Base-by-base conservation (phyloP, 495 filamentous ascomycete species). In the Xylaria intraflava region DNA sequence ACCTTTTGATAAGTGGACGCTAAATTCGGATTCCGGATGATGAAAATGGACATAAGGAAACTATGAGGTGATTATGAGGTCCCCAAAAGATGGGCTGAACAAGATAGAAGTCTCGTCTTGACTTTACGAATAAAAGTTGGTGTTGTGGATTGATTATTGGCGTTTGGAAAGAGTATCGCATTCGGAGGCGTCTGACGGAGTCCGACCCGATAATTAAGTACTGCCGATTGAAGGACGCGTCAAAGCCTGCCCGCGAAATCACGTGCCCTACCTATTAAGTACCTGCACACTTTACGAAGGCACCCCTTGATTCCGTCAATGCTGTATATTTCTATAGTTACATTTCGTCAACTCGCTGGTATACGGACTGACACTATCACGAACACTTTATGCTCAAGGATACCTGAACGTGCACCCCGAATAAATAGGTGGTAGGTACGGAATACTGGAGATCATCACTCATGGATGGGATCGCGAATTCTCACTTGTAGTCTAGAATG, bases 181-280 rank as follows among this genome's bases (percentile, higher is more conserved):
- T 53, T 46, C 42, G 38, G 19, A 40, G 20, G 33, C 23, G 10
- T 40, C 31, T 17, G n/a, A 2, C 3, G 16, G 35, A 38, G 35
- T 38, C n/a, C 35, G 17, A 38, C 35, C 35, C 35, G n/a, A 38
- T n/a, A n/a, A n/a, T 38, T 17, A 38, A 38, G 35, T 11, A 3
- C 35, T n/a, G n/a, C n/a, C 35, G 9, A 38, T 38, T 38, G 35
- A 38, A 38, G 14, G 16, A 41, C 38, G 43, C 42, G 29, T 17
- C 6, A 38, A 41, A 41, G 33, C 24, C 38, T 29, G 40, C 52
- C 52, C 52, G 52, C 52, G 52, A 49, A 55, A 36, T 55, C 52
- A 55, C 52, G 52, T 55, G 52, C 35, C 9, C 0, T 22, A 29
- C 29, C 2, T 36, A 14, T 19, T n/a, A 38, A 22, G 48, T 26